Conservation (phyloP, 306 rosid species). For the Cucurbita ficifolia region DNA sequence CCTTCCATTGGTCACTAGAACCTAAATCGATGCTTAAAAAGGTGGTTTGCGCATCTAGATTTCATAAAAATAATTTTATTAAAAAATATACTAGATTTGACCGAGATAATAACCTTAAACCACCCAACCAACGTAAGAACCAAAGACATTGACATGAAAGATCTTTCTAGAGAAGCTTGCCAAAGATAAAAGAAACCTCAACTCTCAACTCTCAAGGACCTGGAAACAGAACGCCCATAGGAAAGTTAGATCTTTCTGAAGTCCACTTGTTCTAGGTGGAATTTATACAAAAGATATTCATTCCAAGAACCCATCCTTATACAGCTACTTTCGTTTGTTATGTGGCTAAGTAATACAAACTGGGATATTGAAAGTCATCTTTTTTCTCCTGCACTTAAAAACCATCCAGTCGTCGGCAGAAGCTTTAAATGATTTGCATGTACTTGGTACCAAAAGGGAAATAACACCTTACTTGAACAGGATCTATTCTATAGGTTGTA, state of each 20-base stretch:
- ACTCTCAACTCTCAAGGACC: not conserved
- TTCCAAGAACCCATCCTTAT: not conserved
- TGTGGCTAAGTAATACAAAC: not conserved
- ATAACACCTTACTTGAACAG: not conserved
- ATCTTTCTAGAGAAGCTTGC: not conserved
- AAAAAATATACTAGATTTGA: not conserved
- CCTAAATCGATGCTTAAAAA: not conserved
- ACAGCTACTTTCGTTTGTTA: not conserved
- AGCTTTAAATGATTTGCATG: not conserved
- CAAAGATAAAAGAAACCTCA: not conserved
- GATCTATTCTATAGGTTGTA: not conserved
- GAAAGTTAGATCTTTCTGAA: not conserved
- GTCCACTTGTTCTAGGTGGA: not conserved
- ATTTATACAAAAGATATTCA: not conserved
- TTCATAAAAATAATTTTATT: not conserved
- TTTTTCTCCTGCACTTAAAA: not conserved
- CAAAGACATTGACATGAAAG: not conserved
- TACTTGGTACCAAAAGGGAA: not conserved
- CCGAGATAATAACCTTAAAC: not conserved
- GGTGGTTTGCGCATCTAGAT: no score
- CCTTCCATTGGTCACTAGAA: not conserved
- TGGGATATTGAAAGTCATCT: not conserved
- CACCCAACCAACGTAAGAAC: not conserved
- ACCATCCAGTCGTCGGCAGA: not conserved
- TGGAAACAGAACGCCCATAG: not conserved